Evolutionary conservation across 805 yeast genomes (phyloP), one percentile per base, ranked within the genome.

Genomic region (Wickerhamiella vanderwaltii): DNA sequence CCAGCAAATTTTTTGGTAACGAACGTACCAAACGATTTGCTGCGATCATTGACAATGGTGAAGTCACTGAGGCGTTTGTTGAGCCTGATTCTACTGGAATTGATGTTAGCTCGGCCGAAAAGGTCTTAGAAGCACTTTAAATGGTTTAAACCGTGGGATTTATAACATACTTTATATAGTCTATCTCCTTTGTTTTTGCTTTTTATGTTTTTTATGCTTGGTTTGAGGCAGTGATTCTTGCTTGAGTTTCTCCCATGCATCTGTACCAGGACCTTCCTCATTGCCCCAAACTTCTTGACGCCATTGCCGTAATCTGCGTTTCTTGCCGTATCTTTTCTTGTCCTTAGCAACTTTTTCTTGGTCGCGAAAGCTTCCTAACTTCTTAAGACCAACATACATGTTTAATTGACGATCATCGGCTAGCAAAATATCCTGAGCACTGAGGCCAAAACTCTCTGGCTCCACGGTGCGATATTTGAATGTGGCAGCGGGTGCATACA

Each of bases 381-480:
- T 87, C 66, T 88, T 88, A 53, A 91, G 65, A 17, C 95, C 91
- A 44, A 86, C 78, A 54, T 69, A 86, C 43, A 77, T 79, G 61
- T 91, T 91, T 60, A 91, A 68, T 37, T 79, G 81, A 46, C 71
- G 69, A 58, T 91, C 98, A 55, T 83, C 88, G 11, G 98, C 98
- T 45, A 84, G 64, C 41, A 91, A 66, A 36, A 91, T 91, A 53
- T 91, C 98, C 48, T 91, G 70, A 0, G 91, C 72, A 0, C 82
- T 69, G 37, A 91, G 68, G 9, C 97, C 97, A 63, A 73, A 91
- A 7, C 86, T 65, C 54, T 91, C 97, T 6, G 98, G 96, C 1
- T 95, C 86, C 3, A 91, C 97, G 52, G 86, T 94, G 53, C 96
- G 73, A 58, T 91, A 91, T 52, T 76, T 77, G 69, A 91, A 88